phyloP scores from a whole-genome alignment of 495 filamentous ascomycete species.

The Peziza echinospora region DNA sequence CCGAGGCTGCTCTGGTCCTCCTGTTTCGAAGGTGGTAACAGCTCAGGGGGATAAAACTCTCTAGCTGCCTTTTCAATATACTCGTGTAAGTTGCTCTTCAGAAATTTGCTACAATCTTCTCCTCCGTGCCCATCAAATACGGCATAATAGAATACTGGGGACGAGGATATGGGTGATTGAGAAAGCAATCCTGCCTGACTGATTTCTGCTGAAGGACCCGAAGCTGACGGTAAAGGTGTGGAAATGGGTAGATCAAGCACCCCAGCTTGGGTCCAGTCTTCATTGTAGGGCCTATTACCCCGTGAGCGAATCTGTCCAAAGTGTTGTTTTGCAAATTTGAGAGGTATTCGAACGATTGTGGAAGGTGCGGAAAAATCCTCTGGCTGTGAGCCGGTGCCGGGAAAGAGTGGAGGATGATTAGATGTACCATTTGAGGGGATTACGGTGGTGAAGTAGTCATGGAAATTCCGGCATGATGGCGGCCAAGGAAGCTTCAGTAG shows the following conservation, averaged over 20 bases:
- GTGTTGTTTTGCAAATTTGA: conserved; percentile 86
- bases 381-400: conserved; percentile 33
- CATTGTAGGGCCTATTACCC: conserved; percentile 67
- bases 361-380: conserved; percentile 40
- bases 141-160: conserved; percentile 72
- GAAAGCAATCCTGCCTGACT: conserved; percentile 1
- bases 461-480: neutral
- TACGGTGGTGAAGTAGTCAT: neutral
- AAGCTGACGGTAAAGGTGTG: conserved; percentile 54
- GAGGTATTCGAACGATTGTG: conserved; percentile 92
- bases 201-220: neutral
- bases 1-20: conserved; percentile 3
- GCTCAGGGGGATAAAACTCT: conserved; percentile 40
- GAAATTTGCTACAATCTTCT: conserved; percentile 64
- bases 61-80: conserved; percentile 65
- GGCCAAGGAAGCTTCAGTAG: neutral
- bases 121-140: conserved; percentile 96
- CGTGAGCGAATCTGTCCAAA: conserved; percentile 63
- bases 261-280: conserved; percentile 86
- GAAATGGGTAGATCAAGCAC: conserved; percentile 44
- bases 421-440: conserved; percentile 43
- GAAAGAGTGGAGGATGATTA: conserved; percentile 33
- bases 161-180: conserved; percentile 6
- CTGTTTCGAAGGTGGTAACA: conserved; percentile 36
- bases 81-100: conserved; percentile 63